Evolutionary conservation across 164 flowering plant genomes (phyloP), one percentile per base, ranked within the genome.

Genomic region (Magnolia changhungtana): DNA sequence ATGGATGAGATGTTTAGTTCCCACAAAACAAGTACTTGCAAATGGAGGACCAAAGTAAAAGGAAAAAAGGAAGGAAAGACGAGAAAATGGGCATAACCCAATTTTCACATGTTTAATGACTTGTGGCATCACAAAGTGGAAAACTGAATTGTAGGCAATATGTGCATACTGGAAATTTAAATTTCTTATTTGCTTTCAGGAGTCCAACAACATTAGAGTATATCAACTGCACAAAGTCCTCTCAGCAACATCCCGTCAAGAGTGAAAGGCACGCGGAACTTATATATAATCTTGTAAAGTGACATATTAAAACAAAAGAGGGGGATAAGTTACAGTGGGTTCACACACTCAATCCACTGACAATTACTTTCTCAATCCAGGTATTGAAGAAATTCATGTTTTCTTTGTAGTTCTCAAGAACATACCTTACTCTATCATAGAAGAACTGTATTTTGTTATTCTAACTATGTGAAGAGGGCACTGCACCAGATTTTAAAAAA

Each of bases 341-440:
- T 67, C 96, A 87, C 92, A 96, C 98, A 84, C 73, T 93, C 78
- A 96, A 82, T 77, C 99, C 87, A 67, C 82, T 79, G 78, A 94
- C 84, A 78, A 96, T 94, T 83, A 97, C 98, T 84, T 96, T 89
- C 89, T 96, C 98, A 74, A 96, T 88, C 98, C 98, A 94, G 49
- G 90, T 88, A 78, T 96, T 89, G 84, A 96, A 94, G 80, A 96
- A 96, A 23, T 91, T 97, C 99, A 96, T 92, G 85, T 93, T 98
- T 85, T 96, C 99, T 85, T 93, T 89, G 92, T 98, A 96, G 80
- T 92, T 91, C 51, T 96, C 98, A 31, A 96, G 92, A 67, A 94
- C 68, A 80, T 90, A 81, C 79, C 79, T 88, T 78, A 94, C 97
- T 37, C 98, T 96, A 77, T 73, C 79, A 85, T 37, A 37, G 55